These are phyloP conservation scores for Fusarium sp. DNA, from an alignment of 2,329 filamentous ascomycete species.

Conservation along the genomic window DNA sequence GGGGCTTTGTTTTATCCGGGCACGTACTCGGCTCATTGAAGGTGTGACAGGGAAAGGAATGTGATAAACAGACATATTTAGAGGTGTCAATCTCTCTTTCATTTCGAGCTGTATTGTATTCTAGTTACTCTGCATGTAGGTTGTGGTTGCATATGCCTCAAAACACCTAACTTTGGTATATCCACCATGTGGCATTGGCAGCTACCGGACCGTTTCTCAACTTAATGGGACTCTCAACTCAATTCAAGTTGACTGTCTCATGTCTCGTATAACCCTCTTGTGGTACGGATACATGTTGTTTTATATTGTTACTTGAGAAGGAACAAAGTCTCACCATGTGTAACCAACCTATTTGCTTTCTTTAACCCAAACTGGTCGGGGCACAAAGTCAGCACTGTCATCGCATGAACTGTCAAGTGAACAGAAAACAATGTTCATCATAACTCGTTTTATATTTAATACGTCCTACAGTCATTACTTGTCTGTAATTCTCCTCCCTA, in stretches of 20 bases:
- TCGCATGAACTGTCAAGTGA: not conserved
- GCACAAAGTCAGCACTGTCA: not conserved
- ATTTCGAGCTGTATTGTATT: not conserved
- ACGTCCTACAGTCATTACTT: not conserved
- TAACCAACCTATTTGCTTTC: not conserved
- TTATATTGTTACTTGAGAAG: not conserved
- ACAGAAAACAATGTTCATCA: not conserved
- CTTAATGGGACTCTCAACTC: not conserved
- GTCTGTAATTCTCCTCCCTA: not conserved
- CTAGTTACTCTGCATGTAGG: not conserved
- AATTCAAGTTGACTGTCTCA: not conserved
- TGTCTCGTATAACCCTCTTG: not conserved
- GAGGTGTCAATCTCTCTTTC: not conserved
- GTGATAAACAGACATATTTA: not conserved
- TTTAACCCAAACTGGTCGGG: not conserved
- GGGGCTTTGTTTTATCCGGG: conserved; percentile 29
- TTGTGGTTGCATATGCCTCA: not conserved
- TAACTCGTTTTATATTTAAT: not conserved
- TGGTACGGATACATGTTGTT: not conserved
- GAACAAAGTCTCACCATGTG: not conserved
- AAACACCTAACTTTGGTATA: not conserved
- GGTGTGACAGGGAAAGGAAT: not conserved
- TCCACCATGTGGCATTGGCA: not conserved
- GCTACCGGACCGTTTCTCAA: not conserved
- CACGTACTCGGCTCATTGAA: not conserved